Conservation (phyloP, 257 asterid genomes). For the Plantago ovata region DNA sequence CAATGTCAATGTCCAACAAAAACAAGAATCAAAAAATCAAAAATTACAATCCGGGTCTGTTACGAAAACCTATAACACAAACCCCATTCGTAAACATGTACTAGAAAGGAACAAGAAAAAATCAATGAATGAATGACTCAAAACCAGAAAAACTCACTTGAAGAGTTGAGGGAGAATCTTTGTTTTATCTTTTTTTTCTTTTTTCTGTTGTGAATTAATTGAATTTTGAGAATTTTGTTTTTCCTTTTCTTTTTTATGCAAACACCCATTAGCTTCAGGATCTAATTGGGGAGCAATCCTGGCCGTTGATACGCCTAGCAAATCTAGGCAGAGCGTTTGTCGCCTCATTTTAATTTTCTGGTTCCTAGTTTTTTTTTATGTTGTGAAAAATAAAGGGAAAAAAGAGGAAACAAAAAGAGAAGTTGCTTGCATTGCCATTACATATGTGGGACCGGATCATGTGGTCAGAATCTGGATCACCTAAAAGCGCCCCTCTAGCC, state of each 20-base stretch:
- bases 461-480: too few relatives aligned
- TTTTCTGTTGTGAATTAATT: constrained; percentile 2
- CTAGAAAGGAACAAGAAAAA: too few relatives aligned
- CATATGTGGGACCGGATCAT: not conserved
- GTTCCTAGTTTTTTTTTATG: constrained; percentile 2
- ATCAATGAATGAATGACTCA: too few relatives aligned
- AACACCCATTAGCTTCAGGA: not conserved
- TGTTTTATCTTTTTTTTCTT: not conserved
- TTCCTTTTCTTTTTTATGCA: not conserved
- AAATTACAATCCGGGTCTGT: constrained; percentile 2
- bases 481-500: too few relatives aligned
- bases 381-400: not conserved
- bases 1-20: not conserved
- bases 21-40: not conserved
- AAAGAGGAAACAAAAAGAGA: not conserved
- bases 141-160: constrained; percentile 23
- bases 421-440: not conserved
- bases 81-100: too few relatives aligned
- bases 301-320: not conserved
- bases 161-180: constrained; percentile 20
- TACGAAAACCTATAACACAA: not conserved
- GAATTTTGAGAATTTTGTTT: not conserved
- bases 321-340: not conserved
- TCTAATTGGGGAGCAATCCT: not conserved
- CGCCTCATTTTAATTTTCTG: not conserved